Percentiles rank a stretch among this genome's conserved stretches.
These are phyloP conservation scores for Dioszegia crocea DNA, from an alignment of 768 basidiomycete species.

Conservation along the genomic window DNA sequence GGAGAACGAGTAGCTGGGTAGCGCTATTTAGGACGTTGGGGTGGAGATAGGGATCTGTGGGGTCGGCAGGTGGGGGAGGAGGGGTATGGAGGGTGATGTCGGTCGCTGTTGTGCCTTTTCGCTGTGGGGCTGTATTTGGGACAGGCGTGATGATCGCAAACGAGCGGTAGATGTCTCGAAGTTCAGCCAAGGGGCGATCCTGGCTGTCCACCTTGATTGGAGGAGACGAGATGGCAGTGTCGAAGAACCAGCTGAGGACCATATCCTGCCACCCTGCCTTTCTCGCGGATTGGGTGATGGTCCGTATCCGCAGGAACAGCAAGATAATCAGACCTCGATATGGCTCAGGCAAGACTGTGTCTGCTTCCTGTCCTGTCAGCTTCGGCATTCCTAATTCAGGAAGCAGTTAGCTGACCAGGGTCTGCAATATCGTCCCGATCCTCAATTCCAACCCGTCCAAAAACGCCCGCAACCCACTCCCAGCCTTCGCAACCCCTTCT, in stretches of 20 bases:
- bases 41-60: background rate
- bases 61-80: background rate
- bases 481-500: slow-evolving; percentile 5
- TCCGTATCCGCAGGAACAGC: slow-evolving; percentile 20
- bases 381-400: no score
- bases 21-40: background rate
- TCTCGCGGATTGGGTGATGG: slow-evolving; percentile 23
- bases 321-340: slow-evolving; percentile 25
- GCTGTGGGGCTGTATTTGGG: background rate
- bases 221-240: background rate
- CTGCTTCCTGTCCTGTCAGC: slow-evolving; percentile 17
- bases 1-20: slow-evolving; percentile 15
- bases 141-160: background rate
- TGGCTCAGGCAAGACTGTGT: slow-evolving; percentile 16
- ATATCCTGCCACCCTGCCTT: slow-evolving; percentile 2
- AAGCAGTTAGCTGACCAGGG: slow-evolving; percentile 1
- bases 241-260: slow-evolving; percentile 1
- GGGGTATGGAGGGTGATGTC: background rate
- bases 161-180: background rate
- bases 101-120: background rate
- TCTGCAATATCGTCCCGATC: slow-evolving; percentile 20
- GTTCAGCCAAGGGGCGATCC: background rate
- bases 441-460: slow-evolving; percentile 25
- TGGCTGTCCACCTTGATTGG: background rate
- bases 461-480: slow-evolving; percentile 19